Evolutionary conservation across 805 yeast species (phyloP).

Genomic region (Ogataea trehalophila): DNA sequence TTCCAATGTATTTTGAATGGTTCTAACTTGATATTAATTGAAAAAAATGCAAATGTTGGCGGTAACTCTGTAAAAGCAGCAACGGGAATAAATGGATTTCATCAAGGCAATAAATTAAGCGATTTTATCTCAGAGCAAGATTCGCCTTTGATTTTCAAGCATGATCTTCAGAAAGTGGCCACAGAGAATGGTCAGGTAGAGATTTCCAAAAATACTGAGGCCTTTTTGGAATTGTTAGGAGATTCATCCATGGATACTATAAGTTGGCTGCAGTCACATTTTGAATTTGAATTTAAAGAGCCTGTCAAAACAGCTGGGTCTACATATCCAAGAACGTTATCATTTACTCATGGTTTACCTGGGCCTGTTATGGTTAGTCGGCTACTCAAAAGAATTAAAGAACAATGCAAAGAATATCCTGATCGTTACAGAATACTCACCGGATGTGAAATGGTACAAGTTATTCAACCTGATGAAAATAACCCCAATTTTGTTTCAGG

Average conservation of each 20-base stretch:
- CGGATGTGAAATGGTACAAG: slow-evolving; percentile 28
- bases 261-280: slow-evolving; percentile 65
- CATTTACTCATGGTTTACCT: slow-evolving; percentile 35
- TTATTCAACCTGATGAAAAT: no score
- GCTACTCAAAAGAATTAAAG: slow-evolving; percentile 43
- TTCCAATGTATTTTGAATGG: slow-evolving; percentile 42
- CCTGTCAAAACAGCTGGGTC: slow-evolving; percentile 9
- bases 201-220: slow-evolving; percentile 49
- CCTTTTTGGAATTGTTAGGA: slow-evolving; percentile 37
- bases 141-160: slow-evolving; percentile 49
- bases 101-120: slow-evolving; percentile 47
- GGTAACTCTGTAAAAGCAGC: slow-evolving; percentile 63
- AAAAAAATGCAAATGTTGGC: slow-evolving; percentile 52
- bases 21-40: slow-evolving; percentile 49
- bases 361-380: slow-evolving; percentile 57
- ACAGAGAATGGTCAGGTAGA: slow-evolving; percentile 31
- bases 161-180: slow-evolving; percentile 63
- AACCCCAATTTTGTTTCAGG: no score
- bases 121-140: slow-evolving; percentile 40
- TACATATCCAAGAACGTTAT: slow-evolving; percentile 10
- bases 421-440: slow-evolving; percentile 29
- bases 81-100: slow-evolving; percentile 64
- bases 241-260: slow-evolving; percentile 60
- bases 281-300: slow-evolving; percentile 41
- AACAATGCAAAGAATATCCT: slow-evolving; percentile 31